A percentile compares a stretch with the other conserved stretches of the same genome.
These are phyloP conservation scores for Bauhinia variegata DNA, from an alignment of 306 rosid species.

Conservation along the genomic window DNA sequence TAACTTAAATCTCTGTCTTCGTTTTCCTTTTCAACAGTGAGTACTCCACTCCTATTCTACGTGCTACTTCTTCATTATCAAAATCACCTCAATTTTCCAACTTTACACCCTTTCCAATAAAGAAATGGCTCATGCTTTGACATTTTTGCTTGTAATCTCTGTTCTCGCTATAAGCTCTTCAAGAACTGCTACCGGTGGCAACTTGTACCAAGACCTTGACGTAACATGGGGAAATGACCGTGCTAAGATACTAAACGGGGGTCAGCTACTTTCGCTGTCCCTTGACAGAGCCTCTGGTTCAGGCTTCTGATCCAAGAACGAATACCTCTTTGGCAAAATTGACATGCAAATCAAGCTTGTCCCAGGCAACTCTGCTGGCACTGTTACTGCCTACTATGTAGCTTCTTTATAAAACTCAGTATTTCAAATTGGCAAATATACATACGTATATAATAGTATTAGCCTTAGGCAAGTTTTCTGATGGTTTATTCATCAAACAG, in stretches of 20 bases:
- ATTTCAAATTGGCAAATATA: no score
- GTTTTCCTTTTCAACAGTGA: background rate
- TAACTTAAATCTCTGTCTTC: background rate
- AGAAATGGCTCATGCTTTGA: background rate
- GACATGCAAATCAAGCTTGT: slow-evolving; percentile 57
- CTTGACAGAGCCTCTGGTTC: slow-evolving; percentile 47
- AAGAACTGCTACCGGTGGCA: background rate
- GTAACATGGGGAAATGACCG: slow-evolving; percentile 43
- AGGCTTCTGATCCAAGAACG: slow-evolving; percentile 43
- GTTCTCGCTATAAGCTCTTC: background rate
- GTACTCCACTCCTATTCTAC: background rate
- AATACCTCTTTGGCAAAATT: slow-evolving; percentile 41
- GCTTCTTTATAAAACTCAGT: background rate
- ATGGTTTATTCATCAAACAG: background rate
- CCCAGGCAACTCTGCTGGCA: slow-evolving; percentile 49
- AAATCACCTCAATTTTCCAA: background rate
- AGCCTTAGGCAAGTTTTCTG: no score
- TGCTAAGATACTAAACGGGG: slow-evolving; percentile 33
- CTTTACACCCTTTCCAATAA: background rate
- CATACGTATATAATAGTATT: no score
- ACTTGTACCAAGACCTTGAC: slow-evolving; percentile 34
- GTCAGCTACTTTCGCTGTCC: slow-evolving; percentile 38
- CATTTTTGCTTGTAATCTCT: background rate
- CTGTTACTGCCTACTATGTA: slow-evolving; percentile 48
- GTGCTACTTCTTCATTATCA: background rate